Evolutionary conservation across 306 rosid species (phyloP).

Genomic region (Sechiopsis laciniata): DNA sequence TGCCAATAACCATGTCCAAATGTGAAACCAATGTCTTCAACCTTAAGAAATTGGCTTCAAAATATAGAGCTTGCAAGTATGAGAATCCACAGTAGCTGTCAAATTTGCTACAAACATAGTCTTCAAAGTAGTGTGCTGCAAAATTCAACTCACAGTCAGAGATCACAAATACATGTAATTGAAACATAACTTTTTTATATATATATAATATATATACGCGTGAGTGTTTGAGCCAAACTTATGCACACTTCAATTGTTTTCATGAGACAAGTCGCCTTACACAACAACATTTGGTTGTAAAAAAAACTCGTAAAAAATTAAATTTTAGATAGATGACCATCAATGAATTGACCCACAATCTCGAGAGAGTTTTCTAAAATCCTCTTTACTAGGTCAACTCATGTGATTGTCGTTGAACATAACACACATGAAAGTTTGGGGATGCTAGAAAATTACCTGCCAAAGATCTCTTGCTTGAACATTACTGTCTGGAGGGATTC

Average conservation of each 20-base stretch:
- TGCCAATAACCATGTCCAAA: not conserved
- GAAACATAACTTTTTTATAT: not conserved
- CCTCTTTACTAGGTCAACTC: too few species aligned
- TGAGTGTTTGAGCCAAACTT: not conserved
- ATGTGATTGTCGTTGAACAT: too few species aligned
- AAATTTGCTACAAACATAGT: slow-evolving; percentile 43
- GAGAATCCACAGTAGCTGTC: slow-evolving; percentile 55
- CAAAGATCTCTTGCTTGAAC: slow-evolving; percentile 84
- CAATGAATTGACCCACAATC: too few species aligned
- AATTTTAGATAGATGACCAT: too few species aligned
- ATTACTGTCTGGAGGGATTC: slow-evolving; percentile 49
- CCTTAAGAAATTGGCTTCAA: slow-evolving; percentile 54
- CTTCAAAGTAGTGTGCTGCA: slow-evolving; percentile 77
- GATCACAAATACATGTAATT: not conserved
- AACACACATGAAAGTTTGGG: too few species aligned
- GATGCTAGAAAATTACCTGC: slow-evolving; percentile 46
- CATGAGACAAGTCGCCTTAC: too few species aligned
- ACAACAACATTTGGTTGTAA: too few species aligned
- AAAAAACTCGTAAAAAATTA: too few species aligned
- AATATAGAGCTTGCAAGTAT: slow-evolving; percentile 65
- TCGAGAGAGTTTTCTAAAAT: too few species aligned
- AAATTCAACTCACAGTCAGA: not conserved
- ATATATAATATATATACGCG: too few species aligned
- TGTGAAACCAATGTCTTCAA: not conserved
- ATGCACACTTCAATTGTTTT: too few species aligned